A percentile compares a stretch with the other conserved stretches of the same genome.
These are phyloP conservation scores for Solanum peruvianum DNA, from an alignment of 257 asterid genomes.

Conservation along the genomic window DNA sequence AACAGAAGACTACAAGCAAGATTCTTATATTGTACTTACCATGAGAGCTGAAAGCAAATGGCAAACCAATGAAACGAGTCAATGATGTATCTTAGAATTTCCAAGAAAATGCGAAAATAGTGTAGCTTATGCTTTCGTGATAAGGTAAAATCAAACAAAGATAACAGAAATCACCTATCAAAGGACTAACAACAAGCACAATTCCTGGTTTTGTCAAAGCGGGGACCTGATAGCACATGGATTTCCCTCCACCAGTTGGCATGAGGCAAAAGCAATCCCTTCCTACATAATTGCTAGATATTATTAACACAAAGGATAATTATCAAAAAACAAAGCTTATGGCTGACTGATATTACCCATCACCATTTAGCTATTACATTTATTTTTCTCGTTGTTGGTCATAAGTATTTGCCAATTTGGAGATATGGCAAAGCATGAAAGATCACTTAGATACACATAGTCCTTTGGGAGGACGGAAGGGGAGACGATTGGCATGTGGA, in stretches of 20 bases:
- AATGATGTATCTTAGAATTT: conserved; percentile 30
- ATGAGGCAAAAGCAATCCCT: conserved; percentile 91
- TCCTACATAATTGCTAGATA: conserved; percentile 29
- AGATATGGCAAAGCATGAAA: background rate
- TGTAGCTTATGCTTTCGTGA: conserved; percentile 34
- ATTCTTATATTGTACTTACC: conserved; percentile 31
- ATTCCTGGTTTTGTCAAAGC: conserved; percentile 80
- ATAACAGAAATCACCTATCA: conserved; percentile 59
- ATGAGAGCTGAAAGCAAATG: conserved; percentile 58
- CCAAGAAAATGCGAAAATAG: conserved; percentile 26
- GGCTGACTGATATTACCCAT: background rate
- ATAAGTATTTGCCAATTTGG: background rate
- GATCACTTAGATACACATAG: background rate
- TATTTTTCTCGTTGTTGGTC: background rate
- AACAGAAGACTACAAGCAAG: background rate
- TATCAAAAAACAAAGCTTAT: background rate
- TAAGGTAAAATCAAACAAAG: conserved; percentile 9
- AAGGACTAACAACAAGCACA: conserved; percentile 92
- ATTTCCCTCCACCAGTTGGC: conserved; percentile 99
- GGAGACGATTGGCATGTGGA: background rate
- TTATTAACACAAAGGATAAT: background rate
- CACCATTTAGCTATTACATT: background rate
- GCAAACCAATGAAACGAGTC: conserved; percentile 8
- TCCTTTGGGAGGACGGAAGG: background rate
- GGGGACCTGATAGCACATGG: conserved; percentile 92